These are phyloP conservation scores for Warburgia ugandensis DNA, from an alignment of 164 flowering plant genomes.

Conservation along the genomic window DNA sequence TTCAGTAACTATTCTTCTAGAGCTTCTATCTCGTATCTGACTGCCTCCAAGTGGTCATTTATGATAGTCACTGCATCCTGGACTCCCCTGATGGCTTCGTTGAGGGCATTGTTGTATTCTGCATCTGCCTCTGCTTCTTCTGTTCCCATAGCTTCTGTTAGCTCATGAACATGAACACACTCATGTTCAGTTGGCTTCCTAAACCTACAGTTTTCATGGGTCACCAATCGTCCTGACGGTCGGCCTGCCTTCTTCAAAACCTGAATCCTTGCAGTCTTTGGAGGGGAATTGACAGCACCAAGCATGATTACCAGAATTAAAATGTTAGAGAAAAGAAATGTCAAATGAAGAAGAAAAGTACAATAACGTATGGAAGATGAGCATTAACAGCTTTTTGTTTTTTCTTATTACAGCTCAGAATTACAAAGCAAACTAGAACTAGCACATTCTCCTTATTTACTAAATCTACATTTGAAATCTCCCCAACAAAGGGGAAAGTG, in stretches of 20 bases:
- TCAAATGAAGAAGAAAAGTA: too few species aligned
- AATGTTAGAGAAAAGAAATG: too few species aligned
- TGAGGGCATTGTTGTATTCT: conserved; percentile 66
- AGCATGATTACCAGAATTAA: too few species aligned
- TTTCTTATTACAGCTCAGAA: too few species aligned
- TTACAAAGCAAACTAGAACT: too few species aligned
- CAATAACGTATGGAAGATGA: too few species aligned
- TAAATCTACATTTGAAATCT: too few species aligned
- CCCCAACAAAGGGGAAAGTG: too few species aligned
- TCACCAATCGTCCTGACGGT: conserved; percentile 80
- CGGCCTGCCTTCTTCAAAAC: conserved; percentile 89
- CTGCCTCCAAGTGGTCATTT: conserved; percentile 82
- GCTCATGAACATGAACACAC: conserved; percentile 73
- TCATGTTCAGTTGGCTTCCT: conserved; percentile 51
- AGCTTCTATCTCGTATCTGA: conserved; percentile 82
- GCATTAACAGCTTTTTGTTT: too few species aligned
- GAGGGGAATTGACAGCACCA: conserved; percentile 2
- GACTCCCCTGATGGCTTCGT: conserved; percentile 86
- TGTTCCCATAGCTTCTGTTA: conserved; percentile 80
- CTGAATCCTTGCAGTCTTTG: conserved; percentile 85
- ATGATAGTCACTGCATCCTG: conserved; percentile 80
- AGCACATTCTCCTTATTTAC: too few species aligned
- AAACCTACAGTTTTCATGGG: conserved; percentile 69
- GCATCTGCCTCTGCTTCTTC: conserved; percentile 97
- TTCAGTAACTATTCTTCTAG: conserved; percentile 35